Evolutionary conservation across 306 rosid species (phyloP).

Genomic region (Hippophae rhamnoides): DNA sequence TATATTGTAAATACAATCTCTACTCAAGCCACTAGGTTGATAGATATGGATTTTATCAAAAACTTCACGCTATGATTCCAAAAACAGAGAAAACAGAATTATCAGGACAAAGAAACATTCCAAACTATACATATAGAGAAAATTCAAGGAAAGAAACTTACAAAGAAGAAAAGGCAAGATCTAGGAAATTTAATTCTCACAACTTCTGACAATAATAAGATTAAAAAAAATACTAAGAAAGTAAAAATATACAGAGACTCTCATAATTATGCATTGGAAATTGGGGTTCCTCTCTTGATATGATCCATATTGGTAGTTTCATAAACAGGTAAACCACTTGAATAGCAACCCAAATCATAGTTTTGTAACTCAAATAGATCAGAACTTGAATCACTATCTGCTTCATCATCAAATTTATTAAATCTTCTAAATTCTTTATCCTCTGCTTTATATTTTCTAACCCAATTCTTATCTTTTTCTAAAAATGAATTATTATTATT

Average conservation of each 20-base stretch:
- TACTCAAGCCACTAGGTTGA: too few relatives aligned
- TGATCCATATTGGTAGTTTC: conserved; percentile 89
- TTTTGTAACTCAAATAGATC: conserved; percentile 91
- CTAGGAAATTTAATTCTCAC: conserved; percentile 29
- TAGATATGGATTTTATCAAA: conserved; percentile 10
- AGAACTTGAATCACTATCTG: conserved; percentile 92
- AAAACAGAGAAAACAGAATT: conserved; percentile 16
- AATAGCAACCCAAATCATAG: conserved; percentile 69
- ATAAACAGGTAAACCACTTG: conserved; percentile 85
- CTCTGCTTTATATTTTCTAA: too few relatives aligned
- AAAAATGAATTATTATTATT: conserved; percentile 24
- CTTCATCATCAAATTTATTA: conserved; percentile 57
- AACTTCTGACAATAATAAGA: conserved; percentile 28
- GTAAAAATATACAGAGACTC: neutral
- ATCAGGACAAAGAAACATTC: conserved; percentile 25
- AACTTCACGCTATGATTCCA: conserved; percentile 19
- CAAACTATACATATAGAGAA: conserved; percentile 36
- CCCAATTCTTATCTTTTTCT: conserved; percentile 3
- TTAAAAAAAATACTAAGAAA: conserved; percentile 13
- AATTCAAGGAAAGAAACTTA: neutral
- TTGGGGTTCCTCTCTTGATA: conserved; percentile 77
- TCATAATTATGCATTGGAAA: conserved; percentile 41
- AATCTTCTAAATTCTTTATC: conserved; percentile 11
- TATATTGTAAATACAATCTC: too few relatives aligned
- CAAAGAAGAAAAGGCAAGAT: conserved; percentile 23